Conservation (phyloP, 805 yeast genomes). For the Myxozyma lipomycoides region DNA sequence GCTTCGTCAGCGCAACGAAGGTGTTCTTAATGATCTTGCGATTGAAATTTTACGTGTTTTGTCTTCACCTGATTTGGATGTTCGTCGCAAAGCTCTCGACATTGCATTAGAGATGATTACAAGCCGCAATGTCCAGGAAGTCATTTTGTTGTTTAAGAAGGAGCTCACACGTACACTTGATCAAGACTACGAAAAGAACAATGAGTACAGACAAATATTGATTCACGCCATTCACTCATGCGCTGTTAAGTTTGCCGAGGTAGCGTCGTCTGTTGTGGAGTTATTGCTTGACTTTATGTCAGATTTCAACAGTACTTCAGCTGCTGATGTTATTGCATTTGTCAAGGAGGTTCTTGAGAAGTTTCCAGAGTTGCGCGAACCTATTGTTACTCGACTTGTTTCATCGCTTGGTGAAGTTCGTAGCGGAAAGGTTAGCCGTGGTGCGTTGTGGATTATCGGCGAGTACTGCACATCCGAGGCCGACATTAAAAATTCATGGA, state of each 20-base stretch:
- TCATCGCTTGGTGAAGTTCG: conserved; percentile 60
- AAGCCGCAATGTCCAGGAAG: conserved; percentile 89
- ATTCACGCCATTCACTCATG: conserved; percentile 84
- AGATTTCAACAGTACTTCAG: conserved; percentile 79
- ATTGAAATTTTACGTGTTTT: conserved; percentile 83
- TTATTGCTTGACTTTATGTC: conserved; percentile 79
- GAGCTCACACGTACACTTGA: conserved; percentile 75
- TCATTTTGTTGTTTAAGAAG: conserved; percentile 83
- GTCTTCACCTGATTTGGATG: conserved; percentile 85
- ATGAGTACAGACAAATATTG: conserved; percentile 83
- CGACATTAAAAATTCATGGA: conserved; percentile 82
- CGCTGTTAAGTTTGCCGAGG: conserved; percentile 84
- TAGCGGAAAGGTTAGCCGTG: conserved; percentile 88
- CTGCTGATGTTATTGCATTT: conserved; percentile 84
- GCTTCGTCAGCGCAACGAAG: conserved; percentile 69
- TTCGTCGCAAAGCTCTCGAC: conserved; percentile 80
- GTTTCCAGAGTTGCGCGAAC: conserved; percentile 70
- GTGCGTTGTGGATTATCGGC: conserved; percentile 94
- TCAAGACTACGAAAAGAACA: conserved; percentile 68
- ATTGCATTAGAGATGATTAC: conserved; percentile 78
- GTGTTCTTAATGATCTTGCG: conserved; percentile 74
- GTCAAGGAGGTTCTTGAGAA: conserved; percentile 92
- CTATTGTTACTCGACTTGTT: conserved; percentile 62
- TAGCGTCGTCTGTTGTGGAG: conserved; percentile 87
- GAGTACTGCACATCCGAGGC: conserved; percentile 73